Conservation (phyloP, 305 asterid species). For the Monarda citriodora region DNA sequence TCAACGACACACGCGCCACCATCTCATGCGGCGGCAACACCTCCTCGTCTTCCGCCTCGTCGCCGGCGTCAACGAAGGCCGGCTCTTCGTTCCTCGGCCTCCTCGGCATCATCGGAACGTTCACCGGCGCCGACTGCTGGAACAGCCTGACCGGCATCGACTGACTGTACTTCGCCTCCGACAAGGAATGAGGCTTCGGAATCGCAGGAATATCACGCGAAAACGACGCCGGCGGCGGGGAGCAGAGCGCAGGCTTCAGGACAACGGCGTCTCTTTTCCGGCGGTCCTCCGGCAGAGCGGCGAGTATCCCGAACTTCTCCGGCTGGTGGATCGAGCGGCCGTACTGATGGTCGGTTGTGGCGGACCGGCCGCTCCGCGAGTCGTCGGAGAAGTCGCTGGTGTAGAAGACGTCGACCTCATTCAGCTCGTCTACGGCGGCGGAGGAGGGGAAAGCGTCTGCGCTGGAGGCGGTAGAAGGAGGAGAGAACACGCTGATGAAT, state of each 20-base stretch:
- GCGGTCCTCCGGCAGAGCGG: constrained; percentile 53
- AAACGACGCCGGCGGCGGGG: constrained; percentile 36
- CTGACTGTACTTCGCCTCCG: constrained; percentile 40
- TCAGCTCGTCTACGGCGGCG: constrained; percentile 61
- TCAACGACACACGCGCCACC: constrained; percentile 64
- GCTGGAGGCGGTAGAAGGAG: constrained; percentile 38
- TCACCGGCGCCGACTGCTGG: constrained; percentile 77
- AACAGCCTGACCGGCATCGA: constrained; percentile 57
- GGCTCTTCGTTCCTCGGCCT: constrained; percentile 33
- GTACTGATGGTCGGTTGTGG: constrained; percentile 15
- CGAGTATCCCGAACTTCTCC: constrained; percentile 73
- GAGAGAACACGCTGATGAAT: constrained; percentile 64
- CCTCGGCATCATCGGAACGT: constrained; percentile 57
- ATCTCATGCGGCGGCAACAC: constrained; percentile 90
- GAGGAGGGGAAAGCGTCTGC: constrained; percentile 12
- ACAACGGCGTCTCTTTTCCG: constrained; percentile 32
- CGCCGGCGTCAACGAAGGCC: constrained; percentile 34
- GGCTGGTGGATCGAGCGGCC: constrained; percentile 33
- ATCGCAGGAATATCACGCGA: constrained; percentile 49
- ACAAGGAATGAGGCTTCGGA: constrained; percentile 46
- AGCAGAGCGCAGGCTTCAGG: constrained; percentile 43
- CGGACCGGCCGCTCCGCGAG: constrained; percentile 22
- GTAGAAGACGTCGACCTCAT: constrained; percentile 77
- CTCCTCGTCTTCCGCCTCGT: constrained; percentile 60
- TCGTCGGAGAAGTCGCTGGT: constrained; percentile 43